Base-by-base conservation (phyloP, 2,329 filamentous ascomycete genomes). In the Fusarium concolor region DNA sequence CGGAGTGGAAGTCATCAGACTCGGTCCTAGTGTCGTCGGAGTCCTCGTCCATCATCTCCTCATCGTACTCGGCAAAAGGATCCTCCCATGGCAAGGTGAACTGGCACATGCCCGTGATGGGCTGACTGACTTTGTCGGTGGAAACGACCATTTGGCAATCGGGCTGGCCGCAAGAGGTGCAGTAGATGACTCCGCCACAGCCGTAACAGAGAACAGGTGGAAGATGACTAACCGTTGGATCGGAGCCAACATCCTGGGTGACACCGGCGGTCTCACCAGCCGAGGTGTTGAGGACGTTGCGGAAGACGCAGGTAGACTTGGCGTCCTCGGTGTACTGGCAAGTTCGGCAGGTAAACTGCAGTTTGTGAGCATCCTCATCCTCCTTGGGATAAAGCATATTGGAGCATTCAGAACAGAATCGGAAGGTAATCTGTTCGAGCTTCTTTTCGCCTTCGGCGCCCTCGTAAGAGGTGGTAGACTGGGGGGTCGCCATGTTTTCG, bases 381-480 rank as follows among this genome's bases (percentile, higher is more conserved):
- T 99, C 96, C 82, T 96, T 96, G 50, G 96, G 96, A 77, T 98
- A 98, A 56, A 99, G 86, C 87, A 99, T 92, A 85, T 99, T 99
- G 75, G 94, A 97, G 84, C 96, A 99, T 86, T 99, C 96, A 74
- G 93, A 94, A 85, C 96, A 99, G 86, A 99, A 99, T 76, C 93
- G 91, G 82, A 98, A 99, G 46, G 93, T 94, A 80, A 98, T 94
- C 80, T 97, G 93, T 81, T 95, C 90, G 69, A 84, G 83, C 71
- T 83, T 83, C 75, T 85, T 85, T 74, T 85, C 82, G 61, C 76
- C 79, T 50, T 76, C 75, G 22, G 77, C 76, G 68, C 75, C 79
- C 44, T 83, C 81, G 68, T 82, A 75, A 31, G 80, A 80, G 54
- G 77, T 77, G 44, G 81, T 85, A 28, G 86, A 85, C 65, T 85